phyloP scores from a whole-genome alignment of 2,329 filamentous ascomycete genomes.

The Chalara sp. region DNA sequence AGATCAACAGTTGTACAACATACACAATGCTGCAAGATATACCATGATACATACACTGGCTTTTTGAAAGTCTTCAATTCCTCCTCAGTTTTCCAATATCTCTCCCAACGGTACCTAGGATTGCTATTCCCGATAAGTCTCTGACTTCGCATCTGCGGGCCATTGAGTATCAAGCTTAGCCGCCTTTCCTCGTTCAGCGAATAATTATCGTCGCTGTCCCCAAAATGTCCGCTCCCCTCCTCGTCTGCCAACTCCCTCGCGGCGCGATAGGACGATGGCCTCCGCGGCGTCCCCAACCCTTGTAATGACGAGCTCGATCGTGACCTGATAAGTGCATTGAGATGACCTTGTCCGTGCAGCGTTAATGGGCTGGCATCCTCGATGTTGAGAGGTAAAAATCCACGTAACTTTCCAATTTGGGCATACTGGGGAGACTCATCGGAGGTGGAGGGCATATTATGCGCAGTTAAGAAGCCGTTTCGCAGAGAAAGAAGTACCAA shows the following conservation, averaged over 20 bases:
- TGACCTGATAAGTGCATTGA: slow-evolving; percentile 23
- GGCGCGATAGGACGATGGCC: background rate
- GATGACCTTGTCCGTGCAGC: slow-evolving; percentile 23
- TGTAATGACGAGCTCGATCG: slow-evolving; percentile 22
- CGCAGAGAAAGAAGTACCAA: no score
- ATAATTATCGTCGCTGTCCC: slow-evolving; percentile 27
- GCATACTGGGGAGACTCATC: slow-evolving; percentile 1
- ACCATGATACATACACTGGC: slow-evolving; percentile 46
- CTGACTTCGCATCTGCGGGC: slow-evolving; percentile 74
- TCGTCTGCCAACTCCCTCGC: background rate
- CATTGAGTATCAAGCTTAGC: slow-evolving; percentile 51
- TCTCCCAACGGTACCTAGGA: slow-evolving; percentile 72
- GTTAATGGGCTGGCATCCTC: slow-evolving; percentile 24
- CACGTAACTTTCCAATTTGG: slow-evolving; percentile 7
- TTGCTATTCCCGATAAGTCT: slow-evolving; percentile 85
- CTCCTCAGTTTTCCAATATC: slow-evolving; percentile 77
- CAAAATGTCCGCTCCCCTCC: slow-evolving; percentile 17
- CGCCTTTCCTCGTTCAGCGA: slow-evolving; percentile 39
- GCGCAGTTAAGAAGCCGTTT: no score
- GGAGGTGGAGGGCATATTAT: no score
- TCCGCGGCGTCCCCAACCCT: slow-evolving; percentile 1
- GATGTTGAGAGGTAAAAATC: slow-evolving; percentile 19
- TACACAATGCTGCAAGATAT: background rate
- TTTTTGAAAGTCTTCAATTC: slow-evolving; percentile 66
- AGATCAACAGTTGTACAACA: no score